A percentile compares a stretch with the other conserved stretches of the same genome.
phyloP scores from a whole-genome alignment of 306 rosid genomes.

The Cercis canadensis region DNA sequence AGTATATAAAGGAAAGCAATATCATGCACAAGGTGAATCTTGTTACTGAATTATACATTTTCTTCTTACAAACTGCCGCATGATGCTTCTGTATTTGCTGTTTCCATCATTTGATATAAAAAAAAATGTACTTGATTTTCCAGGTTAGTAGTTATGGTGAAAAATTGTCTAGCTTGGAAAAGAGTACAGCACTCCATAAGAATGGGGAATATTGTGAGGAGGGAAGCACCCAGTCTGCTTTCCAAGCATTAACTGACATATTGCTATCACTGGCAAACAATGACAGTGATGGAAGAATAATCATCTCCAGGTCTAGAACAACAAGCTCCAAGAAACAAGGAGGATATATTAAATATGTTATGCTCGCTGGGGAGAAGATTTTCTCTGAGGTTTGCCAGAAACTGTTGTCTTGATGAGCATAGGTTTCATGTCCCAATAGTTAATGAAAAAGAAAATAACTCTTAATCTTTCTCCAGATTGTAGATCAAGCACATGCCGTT shows the following conservation, averaged over 20 bases:
- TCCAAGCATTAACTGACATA: constrained; percentile 74
- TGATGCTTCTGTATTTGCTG: constrained; percentile 25
- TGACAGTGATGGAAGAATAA: constrained; percentile 85
- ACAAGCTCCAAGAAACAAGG: constrained; percentile 51
- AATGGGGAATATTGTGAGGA: constrained; percentile 49
- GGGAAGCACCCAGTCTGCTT: constrained; percentile 78
- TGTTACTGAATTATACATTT: constrained; percentile 22
- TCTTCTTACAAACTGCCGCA: constrained; percentile 22
- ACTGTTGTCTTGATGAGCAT: constrained; percentile 30
- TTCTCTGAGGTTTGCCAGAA: constrained; percentile 80
- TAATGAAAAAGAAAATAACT: constrained; percentile 36
- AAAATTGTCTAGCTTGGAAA: constrained; percentile 54
- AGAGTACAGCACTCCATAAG: constrained; percentile 33
- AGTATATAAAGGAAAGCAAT: constrained; percentile 88
- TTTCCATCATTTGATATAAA: constrained; percentile 21
- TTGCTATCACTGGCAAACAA: constrained; percentile 74
- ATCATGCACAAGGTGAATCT: constrained; percentile 89
- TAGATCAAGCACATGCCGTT: constrained; percentile 85
- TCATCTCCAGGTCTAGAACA: constrained; percentile 69
- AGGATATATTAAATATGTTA: constrained; percentile 83
- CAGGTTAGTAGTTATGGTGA: constrained; percentile 90
- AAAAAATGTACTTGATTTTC: constrained; percentile 37
- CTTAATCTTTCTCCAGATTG: constrained; percentile 62
- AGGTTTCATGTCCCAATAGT: constrained; percentile 15
- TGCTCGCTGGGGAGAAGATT: constrained; percentile 90